These are phyloP conservation scores for Huntiella savannae DNA, from an alignment of 2,329 filamentous ascomycete species.

Conservation along the genomic window DNA sequence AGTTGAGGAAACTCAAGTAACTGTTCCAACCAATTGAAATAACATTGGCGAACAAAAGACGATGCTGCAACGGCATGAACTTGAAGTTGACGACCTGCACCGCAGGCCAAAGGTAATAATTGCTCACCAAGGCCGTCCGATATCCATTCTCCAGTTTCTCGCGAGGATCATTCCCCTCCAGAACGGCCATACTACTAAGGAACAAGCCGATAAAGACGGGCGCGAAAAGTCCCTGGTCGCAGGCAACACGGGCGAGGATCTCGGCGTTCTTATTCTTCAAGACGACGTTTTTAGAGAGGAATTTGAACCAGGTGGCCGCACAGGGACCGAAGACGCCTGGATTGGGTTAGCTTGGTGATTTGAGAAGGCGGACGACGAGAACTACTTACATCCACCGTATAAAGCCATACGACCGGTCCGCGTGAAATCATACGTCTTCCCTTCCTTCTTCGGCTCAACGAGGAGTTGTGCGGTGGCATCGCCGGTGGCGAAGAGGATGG, in stretches of 20 bases:
- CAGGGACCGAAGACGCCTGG: constrained; percentile 63
- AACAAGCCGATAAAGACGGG: constrained; percentile 69
- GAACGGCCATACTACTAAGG: constrained; percentile 63
- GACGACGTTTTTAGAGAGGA: constrained; percentile 52
- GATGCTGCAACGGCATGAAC: constrained; percentile 63
- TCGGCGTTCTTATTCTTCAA: constrained; percentile 47
- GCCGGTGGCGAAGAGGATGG: constrained; percentile 79
- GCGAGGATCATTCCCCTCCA: constrained; percentile 43
- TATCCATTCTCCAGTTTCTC: constrained; percentile 60
- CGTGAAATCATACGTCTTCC: constrained; percentile 43
- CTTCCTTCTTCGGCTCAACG: constrained; percentile 64
- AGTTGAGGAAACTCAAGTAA: constrained; percentile 44
- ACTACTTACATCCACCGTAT: constrained; percentile 52
- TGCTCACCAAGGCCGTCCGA: constrained; percentile 52
- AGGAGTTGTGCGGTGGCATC: constrained; percentile 81
- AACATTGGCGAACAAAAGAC: constrained; percentile 72
- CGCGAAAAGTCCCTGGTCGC: constrained; percentile 69
- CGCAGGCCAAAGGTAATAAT: constrained; percentile 74
- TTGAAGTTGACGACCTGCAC: constrained; percentile 81
- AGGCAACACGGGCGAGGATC: constrained; percentile 56
- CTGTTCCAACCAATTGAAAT: constrained; percentile 51
- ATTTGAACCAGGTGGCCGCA: constrained; percentile 69
- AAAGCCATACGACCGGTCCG: constrained; percentile 62
- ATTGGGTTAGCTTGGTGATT: constrained; percentile 1
- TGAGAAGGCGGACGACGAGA: neutral